A percentile compares a stretch with the other conserved stretches of the same genome.
These are phyloP conservation scores for Delphinella strobiligena DNA, from an alignment of 2,329 filamentous ascomycete species.

Conservation along the genomic window DNA sequence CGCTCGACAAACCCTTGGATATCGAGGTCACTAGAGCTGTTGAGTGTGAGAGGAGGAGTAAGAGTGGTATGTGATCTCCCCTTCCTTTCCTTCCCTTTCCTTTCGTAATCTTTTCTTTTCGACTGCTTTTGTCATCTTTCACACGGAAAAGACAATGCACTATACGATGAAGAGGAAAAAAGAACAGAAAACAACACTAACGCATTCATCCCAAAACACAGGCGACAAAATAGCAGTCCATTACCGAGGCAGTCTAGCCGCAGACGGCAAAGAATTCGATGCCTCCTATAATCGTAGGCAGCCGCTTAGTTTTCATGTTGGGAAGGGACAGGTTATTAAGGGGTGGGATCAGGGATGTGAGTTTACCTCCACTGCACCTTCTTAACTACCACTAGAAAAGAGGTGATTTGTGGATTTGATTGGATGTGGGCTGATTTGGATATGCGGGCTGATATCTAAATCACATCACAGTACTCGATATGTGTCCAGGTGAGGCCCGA, in stretches of 20 bases:
- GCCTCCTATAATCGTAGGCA: conserved; percentile 60
- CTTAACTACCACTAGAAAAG: too few relatives aligned
- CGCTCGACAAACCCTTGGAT: conserved; percentile 48
- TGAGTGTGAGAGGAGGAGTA: conserved; percentile 63
- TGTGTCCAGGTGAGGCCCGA: conserved; percentile 93
- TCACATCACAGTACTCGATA: conserved; percentile 62
- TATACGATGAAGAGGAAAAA: too few relatives aligned
- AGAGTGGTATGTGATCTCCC: conserved; percentile 27
- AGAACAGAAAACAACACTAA: too few relatives aligned
- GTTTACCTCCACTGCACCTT: too few relatives aligned
- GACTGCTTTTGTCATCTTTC: too few relatives aligned
- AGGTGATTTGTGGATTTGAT: too few relatives aligned
- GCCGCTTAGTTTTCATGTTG: conserved; percentile 71
- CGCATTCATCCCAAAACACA: too few relatives aligned
- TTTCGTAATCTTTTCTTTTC: too few relatives aligned
- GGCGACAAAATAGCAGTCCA: conserved; percentile 79
- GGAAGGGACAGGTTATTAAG: conserved; percentile 81
- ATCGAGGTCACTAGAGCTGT: conserved; percentile 65
- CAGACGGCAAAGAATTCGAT: conserved; percentile 46
- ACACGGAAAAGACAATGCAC: too few relatives aligned
- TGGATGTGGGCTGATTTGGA: too few relatives aligned
- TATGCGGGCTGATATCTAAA: too few relatives aligned
- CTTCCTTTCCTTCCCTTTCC: not conserved
- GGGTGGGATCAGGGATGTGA: conserved; percentile 73
- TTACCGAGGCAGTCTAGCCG: conserved; percentile 71